phyloP scores from a whole-genome alignment of 495 filamentous ascomycete genomes.

The Letharia columbiana region DNA sequence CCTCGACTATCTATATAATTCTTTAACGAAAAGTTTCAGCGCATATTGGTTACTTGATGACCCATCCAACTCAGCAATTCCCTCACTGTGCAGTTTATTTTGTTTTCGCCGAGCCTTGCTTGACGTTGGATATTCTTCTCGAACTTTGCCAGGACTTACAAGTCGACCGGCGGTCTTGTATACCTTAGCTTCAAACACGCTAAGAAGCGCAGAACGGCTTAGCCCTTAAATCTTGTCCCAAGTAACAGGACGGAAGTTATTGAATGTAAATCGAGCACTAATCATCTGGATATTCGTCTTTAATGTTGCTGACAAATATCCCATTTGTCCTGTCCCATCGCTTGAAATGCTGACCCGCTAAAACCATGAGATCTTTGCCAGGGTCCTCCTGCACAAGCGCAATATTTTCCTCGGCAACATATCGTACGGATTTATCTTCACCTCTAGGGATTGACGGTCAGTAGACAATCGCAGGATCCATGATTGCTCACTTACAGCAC shows the following conservation, averaged over 20 bases:
- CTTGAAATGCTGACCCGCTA: conserved; percentile 85
- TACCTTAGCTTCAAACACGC: background rate
- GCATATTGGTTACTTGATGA: too few relatives aligned
- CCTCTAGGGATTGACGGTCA: conserved; percentile 40
- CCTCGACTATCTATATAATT: too few relatives aligned
- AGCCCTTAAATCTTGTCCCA: too few relatives aligned
- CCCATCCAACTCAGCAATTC: too few relatives aligned
- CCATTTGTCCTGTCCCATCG: conserved; percentile 60
- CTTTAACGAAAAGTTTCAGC: too few relatives aligned
- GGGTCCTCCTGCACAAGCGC: conserved; percentile 48
- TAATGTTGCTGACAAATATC: conserved; percentile 78
- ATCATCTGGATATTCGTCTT: conserved; percentile 80
- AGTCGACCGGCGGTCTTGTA: background rate
- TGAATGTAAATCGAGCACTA: conserved; percentile 28
- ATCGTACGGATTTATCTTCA: conserved; percentile 59
- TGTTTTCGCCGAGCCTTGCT: background rate
- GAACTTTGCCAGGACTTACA: background rate
- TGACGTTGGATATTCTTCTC: background rate
- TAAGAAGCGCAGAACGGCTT: background rate
- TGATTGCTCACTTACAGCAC: conserved; percentile 55
- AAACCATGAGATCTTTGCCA: conserved; percentile 46
- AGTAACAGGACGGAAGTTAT: background rate
- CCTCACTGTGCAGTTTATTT: too few relatives aligned
- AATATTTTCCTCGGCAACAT: conserved; percentile 87
- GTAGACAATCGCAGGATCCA: conserved; percentile 3